Base-by-base conservation (phyloP, 306 rosid species). In the Albizia julibrissin region DNA sequence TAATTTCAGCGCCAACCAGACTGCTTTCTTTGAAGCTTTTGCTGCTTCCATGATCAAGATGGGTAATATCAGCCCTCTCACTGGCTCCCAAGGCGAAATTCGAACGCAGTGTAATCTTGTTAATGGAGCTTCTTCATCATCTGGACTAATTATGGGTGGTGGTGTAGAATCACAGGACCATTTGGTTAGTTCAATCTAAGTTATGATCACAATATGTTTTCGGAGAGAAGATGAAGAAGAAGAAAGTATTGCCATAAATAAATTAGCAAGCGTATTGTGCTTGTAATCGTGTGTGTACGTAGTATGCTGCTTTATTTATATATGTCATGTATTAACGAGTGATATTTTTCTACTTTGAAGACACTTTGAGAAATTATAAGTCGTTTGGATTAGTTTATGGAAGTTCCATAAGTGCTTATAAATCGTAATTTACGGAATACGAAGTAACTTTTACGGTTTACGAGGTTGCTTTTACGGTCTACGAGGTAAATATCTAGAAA, bases 1-100 rank as follows among this genome's bases (percentile, higher is more conserved):
- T 7, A 64, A 5, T 3, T 77, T 62, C 61, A 64, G 21, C 2
- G 19, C 10, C 26, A 9, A 62, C 61, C 72, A 77, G 29, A 26
- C 54, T 0, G 58, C 43, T 10, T 77, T 77, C 80, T 77, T 64
- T 11, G 7, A 26, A 4, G 24, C 16, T n/a, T 77, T 77, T 7
- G 61, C 15, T 2, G 56, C 21, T 4, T 77, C 80, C 8, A 77
- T 77, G 80, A 62, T 77, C 15, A 77, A 61, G 12, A 77, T 77
- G 80, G 80, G 80, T 2, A 77, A 77, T 29, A 62, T 77, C 13
- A 64, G 6, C 26, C 61, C 61, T 19, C 16, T 77, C 24, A 77
- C 80, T 1, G 80, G 80, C 12, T 39, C 72, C 0, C 50, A 40
- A 8, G 80, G 80, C 2, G 61, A 77, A 12, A 64, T 77, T 9